Conservation (phyloP, 2,329 filamentous ascomycete species). For the Hypoxylon sp. region DNA sequence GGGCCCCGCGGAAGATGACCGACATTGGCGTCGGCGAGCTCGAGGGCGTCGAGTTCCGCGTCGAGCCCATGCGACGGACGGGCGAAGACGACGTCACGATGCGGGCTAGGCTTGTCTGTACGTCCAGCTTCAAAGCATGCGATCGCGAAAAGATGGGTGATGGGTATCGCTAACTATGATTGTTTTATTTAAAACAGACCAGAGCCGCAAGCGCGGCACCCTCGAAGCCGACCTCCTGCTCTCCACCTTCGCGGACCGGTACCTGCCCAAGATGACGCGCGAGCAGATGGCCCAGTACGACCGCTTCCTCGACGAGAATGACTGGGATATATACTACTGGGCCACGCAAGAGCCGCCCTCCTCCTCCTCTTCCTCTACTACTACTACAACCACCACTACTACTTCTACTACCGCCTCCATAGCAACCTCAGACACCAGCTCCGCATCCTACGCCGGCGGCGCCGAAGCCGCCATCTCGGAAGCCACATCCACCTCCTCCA, state of each 20-base stretch:
- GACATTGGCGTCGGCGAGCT: slow-evolving; percentile 90
- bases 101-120: slow-evolving; percentile 84
- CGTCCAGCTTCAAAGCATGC: slow-evolving; percentile 60
- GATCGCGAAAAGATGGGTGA: too few relatives aligned
- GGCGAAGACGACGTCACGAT: slow-evolving; percentile 90
- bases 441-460: slow-evolving; percentile 61
- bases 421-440: slow-evolving; percentile 67
- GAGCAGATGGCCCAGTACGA: slow-evolving; percentile 88
- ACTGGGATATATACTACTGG: slow-evolving; percentile 99
- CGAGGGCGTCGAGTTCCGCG: slow-evolving; percentile 85
- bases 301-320: slow-evolving; percentile 95
- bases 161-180: background rate
- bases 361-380: slow-evolving; percentile 34
- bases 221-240: slow-evolving; percentile 96
- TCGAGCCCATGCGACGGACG: slow-evolving; percentile 87
- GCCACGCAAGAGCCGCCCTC: slow-evolving; percentile 83
- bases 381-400: slow-evolving; percentile 26
- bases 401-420: slow-evolving; percentile 46
- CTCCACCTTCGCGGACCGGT: slow-evolving; percentile 89
- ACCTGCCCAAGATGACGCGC: slow-evolving; percentile 81
- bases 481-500: slow-evolving; percentile 15
- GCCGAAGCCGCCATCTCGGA: slow-evolving; percentile 39
- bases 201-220: slow-evolving; percentile 95
- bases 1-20: background rate
- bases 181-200: slow-evolving; percentile 76